Base-by-base conservation (phyloP, 164 flowering plant genomes). In the Aristolochia fimbriata region DNA sequence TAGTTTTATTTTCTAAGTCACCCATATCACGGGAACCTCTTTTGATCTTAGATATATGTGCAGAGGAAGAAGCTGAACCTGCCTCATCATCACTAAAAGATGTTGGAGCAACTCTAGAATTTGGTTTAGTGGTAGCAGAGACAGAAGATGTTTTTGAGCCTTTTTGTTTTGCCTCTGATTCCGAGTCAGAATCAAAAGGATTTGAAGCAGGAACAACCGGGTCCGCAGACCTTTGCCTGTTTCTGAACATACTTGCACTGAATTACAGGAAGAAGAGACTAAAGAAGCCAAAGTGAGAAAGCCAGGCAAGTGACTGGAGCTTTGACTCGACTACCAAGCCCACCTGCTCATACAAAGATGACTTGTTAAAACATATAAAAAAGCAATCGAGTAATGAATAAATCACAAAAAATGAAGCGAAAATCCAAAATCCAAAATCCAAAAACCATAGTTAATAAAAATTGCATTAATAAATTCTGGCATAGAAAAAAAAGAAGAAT, bases 111-210 rank as follows among this genome's bases (percentile, higher is more conserved):
- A 47, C 25, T 20, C 7, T 47, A 47, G 47, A 21, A 20, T 25
- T 43, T 46, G 30, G 48, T n/a, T 60, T 55, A 46, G 31, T 16
- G 14, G 23, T 47, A 14, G 21, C 41, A n/a, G 86, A 83, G 23
- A 75, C 86, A 4, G 88, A 81, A 17, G 80, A 62, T 13, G 83
- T 70, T 66, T 77, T 78, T 3, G 65, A 53, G 4, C 74, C 71
- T 6, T 57, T 77, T 33, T 65, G 63, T 21, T 77, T 80, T 17
- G 45, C 53, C 21, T 79, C 78, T n/a, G 77, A 51, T 20, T 77
- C 87, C 41, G 72, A 56, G 47, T 80, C 84, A 1, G 78, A 73
- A 70, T 76, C 86, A 63, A 91, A 86, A 14, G 91, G 94, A 71
- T 86, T 86, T 19, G 79, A 60, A 20, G 64, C 74, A 41, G 77